These are phyloP conservation scores for Rutidosis leptorrhynchoides DNA, from an alignment of 129 eudicot species.

Conservation along the genomic window DNA sequence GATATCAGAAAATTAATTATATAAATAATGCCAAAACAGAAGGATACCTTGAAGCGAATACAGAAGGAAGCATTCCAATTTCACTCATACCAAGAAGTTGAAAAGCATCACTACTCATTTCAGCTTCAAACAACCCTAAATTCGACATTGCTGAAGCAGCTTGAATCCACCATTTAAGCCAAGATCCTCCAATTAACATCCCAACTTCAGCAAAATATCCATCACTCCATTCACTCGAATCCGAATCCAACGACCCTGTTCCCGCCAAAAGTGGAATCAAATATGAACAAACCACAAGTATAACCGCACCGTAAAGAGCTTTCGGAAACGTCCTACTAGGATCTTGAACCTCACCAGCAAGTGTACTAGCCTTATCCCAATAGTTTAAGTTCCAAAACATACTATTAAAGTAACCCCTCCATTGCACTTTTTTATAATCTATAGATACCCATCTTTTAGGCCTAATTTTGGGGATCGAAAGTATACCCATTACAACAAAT, in stretches of 20 bases:
- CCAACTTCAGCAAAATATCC: slow-evolving; percentile 95
- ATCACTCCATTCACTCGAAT: slow-evolving; percentile 58
- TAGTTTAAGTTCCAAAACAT: slow-evolving; percentile 93
- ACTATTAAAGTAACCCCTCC: slow-evolving; percentile 83
- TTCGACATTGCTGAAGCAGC: slow-evolving; percentile 92
- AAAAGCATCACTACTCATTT: slow-evolving; percentile 69
- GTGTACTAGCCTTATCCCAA: slow-evolving; percentile 92
- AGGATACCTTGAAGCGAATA: slow-evolving; percentile 72
- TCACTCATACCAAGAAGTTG: slow-evolving; percentile 97
- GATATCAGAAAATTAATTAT: too few relatives aligned
- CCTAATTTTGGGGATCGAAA: slow-evolving; percentile 64
- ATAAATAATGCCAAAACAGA: too few relatives aligned
- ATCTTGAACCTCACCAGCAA: slow-evolving; percentile 82
- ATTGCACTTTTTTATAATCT: slow-evolving; percentile 56
- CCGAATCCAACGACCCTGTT: slow-evolving; percentile 64
- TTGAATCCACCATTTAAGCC: slow-evolving; percentile 98
- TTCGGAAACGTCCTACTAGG: slow-evolving; percentile 76
- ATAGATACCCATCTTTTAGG: slow-evolving; percentile 56
- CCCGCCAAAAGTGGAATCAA: slow-evolving; percentile 84
- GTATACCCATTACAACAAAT: slow-evolving; percentile 62
- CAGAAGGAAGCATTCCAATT: slow-evolving; percentile 79
- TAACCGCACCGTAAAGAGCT: slow-evolving; percentile 72
- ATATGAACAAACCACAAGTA: slow-evolving; percentile 69
- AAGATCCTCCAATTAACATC: slow-evolving; percentile 86
- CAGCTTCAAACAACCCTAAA: slow-evolving; percentile 87